Evolutionary conservation across 306 rosid species (phyloP).

Genomic region (Prunus mume): DNA sequence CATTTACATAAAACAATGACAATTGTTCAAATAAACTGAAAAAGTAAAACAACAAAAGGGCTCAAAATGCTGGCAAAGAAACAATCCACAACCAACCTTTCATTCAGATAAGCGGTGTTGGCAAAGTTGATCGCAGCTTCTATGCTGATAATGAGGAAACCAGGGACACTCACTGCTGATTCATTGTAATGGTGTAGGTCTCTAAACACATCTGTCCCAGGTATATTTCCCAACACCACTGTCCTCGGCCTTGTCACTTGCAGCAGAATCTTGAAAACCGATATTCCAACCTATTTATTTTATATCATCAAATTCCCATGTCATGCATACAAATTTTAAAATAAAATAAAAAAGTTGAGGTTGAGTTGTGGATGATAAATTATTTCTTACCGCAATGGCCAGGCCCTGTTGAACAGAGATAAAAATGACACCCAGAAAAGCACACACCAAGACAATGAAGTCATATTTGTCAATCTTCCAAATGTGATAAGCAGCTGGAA

Average conservation of each 20-base stretch:
- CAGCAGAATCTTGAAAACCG: conserved; percentile 69
- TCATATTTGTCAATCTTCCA: conserved; percentile 91
- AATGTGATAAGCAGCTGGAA: conserved; percentile 71
- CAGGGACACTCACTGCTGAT: conserved; percentile 52
- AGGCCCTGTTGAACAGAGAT: conserved; percentile 86
- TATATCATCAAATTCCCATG: neutral
- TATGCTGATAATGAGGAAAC: conserved; percentile 80
- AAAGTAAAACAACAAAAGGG: too few relatives aligned
- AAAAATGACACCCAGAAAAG: conserved; percentile 81
- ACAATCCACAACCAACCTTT: conserved; percentile 45
- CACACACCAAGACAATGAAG: conserved; percentile 66
- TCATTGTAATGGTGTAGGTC: conserved; percentile 80
- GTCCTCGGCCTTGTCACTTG: conserved; percentile 92
- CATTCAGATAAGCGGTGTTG: conserved; percentile 79
- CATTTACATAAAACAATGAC: neutral
- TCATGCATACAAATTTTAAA: neutral
- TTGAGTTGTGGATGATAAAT: too few relatives aligned
- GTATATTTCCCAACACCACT: conserved; percentile 75
- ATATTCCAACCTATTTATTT: conserved; percentile 63
- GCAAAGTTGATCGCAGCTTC: conserved; percentile 96
- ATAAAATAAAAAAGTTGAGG: too few relatives aligned
- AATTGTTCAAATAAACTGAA: neutral
- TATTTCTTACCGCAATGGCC: conserved; percentile 70
- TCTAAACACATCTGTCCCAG: conserved; percentile 71
- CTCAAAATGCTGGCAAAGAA: too few relatives aligned